Conservation (phyloP, 2,329 filamentous ascomycete species). For the Colletotrichum sublineola region DNA sequence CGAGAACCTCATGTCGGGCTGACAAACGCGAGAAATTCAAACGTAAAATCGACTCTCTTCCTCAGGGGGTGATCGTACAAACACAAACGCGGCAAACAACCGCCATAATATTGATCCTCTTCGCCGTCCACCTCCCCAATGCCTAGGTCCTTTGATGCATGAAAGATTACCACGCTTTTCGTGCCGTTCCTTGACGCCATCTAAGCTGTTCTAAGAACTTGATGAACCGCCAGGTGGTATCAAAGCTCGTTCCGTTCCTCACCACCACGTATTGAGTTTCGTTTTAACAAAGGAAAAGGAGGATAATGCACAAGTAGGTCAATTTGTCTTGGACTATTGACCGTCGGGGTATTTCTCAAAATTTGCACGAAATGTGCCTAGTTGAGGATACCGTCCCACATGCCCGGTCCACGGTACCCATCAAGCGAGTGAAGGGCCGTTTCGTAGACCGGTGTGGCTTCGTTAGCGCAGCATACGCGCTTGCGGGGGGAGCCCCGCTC, state of each 20-base stretch:
- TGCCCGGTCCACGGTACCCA: slow-evolving; percentile 69
- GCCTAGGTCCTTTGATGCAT: slow-evolving; percentile 56
- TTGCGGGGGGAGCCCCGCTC: slow-evolving; percentile 64
- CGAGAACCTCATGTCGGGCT: neutral
- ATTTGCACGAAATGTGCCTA: slow-evolving; percentile 48
- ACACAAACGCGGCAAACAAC: slow-evolving; percentile 32
- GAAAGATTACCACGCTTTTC: slow-evolving; percentile 58
- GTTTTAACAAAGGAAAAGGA: slow-evolving; percentile 44
- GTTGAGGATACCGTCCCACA: slow-evolving; percentile 76
- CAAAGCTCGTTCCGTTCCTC: slow-evolving; percentile 49
- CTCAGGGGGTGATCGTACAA: slow-evolving; percentile 42
- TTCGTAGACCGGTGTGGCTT: slow-evolving; percentile 64
- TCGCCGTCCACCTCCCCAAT: slow-evolving; percentile 49
- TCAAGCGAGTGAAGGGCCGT: slow-evolving; percentile 64
- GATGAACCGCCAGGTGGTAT: slow-evolving; percentile 49
- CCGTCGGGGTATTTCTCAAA: slow-evolving; percentile 26
- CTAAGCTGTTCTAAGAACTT: slow-evolving; percentile 52
- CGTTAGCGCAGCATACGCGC: slow-evolving; percentile 75
- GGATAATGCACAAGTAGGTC: slow-evolving; percentile 40
- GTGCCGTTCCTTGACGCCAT: slow-evolving; percentile 51
- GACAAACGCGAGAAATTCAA: slow-evolving; percentile 22
- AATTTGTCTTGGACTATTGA: slow-evolving; percentile 30
- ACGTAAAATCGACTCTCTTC: slow-evolving; percentile 38
- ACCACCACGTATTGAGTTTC: slow-evolving; percentile 43
- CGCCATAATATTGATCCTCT: slow-evolving; percentile 35